Percentiles rank a stretch among this genome's conserved stretches.
phyloP scores from a whole-genome alignment of 2,329 filamentous ascomycete species.

The Ceratocystis albifundus region DNA sequence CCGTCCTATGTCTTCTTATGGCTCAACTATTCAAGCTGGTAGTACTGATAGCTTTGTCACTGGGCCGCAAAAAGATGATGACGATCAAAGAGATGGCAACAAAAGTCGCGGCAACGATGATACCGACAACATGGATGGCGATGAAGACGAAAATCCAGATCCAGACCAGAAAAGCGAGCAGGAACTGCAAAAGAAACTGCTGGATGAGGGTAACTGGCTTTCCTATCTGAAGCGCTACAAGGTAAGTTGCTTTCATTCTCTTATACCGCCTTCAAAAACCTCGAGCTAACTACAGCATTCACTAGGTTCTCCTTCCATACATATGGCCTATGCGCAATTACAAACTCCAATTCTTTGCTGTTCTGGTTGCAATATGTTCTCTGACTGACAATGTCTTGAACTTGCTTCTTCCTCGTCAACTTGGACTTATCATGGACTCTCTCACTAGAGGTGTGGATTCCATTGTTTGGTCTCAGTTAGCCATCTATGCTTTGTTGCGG shows the following conservation, averaged over 20 bases:
- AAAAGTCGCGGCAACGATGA: background rate
- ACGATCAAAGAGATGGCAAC: background rate
- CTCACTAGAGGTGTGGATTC: slow-evolving; percentile 41
- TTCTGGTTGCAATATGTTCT: slow-evolving; percentile 55
- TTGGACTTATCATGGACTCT: slow-evolving; percentile 66
- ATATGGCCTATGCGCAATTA: slow-evolving; percentile 62
- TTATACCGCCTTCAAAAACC: background rate
- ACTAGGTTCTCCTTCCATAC: slow-evolving; percentile 61
- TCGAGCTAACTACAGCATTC: background rate
- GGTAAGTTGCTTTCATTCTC: slow-evolving; percentile 30
- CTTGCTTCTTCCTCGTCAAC: slow-evolving; percentile 66
- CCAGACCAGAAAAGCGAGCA: slow-evolving; percentile 40
- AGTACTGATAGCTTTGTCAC: slow-evolving; percentile 17
- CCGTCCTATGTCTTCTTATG: slow-evolving; percentile 13
- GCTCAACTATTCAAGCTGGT: slow-evolving; percentile 15
- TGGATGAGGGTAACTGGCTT: slow-evolving; percentile 65
- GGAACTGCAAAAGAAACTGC: slow-evolving; percentile 54
- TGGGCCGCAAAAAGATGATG: slow-evolving; percentile 10
- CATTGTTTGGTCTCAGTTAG: slow-evolving; percentile 42
- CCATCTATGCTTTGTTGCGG: slow-evolving; percentile 41
- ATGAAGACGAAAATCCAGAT: slow-evolving; percentile 36
- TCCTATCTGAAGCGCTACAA: slow-evolving; percentile 63
- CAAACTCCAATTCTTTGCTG: slow-evolving; percentile 54
- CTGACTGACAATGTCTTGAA: slow-evolving; percentile 61
- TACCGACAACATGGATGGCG: slow-evolving; percentile 29